Evolutionary conservation across 2,329 filamentous ascomycete genomes (phyloP).

Genomic region (Colletotrichum tropicale): DNA sequence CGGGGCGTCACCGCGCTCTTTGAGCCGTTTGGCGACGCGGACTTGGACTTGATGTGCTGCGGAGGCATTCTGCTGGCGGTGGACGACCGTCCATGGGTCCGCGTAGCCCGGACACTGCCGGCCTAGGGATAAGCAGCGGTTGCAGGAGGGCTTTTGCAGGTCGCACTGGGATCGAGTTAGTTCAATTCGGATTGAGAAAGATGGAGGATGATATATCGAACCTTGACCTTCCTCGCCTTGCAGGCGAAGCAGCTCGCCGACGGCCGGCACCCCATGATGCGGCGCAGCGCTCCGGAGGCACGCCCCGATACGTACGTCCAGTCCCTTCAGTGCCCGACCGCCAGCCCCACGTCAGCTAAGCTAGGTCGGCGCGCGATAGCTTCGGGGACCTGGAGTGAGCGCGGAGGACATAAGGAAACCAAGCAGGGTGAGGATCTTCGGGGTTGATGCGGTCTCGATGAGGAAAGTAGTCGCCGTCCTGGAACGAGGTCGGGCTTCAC

Average conservation of each 20-base stretch:
- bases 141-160: constrained; percentile 39
- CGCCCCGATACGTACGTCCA: neutral
- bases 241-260: constrained; percentile 12
- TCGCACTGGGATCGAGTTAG: constrained; percentile 35
- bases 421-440: neutral
- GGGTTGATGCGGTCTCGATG: neutral
- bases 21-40: constrained; percentile 6
- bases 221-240: constrained; percentile 9
- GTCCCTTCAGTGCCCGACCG: neutral
- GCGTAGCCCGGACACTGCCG: constrained; percentile 44
- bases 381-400: neutral
- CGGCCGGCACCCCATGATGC: neutral
- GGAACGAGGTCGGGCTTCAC: neutral
- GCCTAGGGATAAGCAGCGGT: constrained; percentile 44
- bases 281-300: constrained; percentile 13
- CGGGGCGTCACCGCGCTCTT: neutral
- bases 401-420: neutral
- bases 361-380: neutral
- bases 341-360: neutral
- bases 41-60: neutral
- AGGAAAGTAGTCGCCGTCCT: neutral
- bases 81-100: constrained; percentile 40
- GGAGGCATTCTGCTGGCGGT: constrained; percentile 10
- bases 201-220: neutral
- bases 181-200: neutral